Evolutionary conservation across 352 stramenopile genomes (phyloP).

Genomic region (Globisporangium acanthophoron): DNA sequence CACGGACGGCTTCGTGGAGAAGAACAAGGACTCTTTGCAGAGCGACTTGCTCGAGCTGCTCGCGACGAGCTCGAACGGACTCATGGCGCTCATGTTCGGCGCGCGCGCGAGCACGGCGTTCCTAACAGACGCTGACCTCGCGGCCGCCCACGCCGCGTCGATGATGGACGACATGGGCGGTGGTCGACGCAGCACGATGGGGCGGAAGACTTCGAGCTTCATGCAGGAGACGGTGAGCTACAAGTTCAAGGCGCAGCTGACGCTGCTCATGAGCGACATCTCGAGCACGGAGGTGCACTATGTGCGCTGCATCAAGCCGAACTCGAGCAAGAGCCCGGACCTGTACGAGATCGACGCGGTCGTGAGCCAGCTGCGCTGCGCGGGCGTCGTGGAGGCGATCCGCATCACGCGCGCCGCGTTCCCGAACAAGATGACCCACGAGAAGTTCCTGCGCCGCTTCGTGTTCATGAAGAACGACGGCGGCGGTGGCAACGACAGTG

Average conservation of each 20-base stretch:
- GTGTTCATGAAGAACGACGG: constrained; percentile 3
- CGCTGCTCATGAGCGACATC: constrained; percentile 84
- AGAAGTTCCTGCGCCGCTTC: constrained; percentile 82
- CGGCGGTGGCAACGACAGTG: too few relatives aligned
- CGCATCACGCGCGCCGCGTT: constrained; percentile 87
- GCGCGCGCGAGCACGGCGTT: constrained; percentile 40
- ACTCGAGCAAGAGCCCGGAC: constrained; percentile 66
- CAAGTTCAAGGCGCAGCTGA: constrained; percentile 88
- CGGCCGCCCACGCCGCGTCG: constrained; percentile 37
- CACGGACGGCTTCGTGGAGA: constrained; percentile 79
- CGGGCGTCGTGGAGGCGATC: constrained; percentile 88
- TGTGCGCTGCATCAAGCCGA: constrained; percentile 91
- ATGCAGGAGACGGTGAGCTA: constrained; percentile 88
- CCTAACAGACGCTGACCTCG: constrained; percentile 56
- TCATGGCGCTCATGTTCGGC: constrained; percentile 77
- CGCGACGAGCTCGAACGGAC: constrained; percentile 53
- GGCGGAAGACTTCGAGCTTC: constrained; percentile 70
- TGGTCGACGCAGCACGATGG: constrained; percentile 34
- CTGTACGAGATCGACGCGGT: constrained; percentile 85
- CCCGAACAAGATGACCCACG: constrained; percentile 93
- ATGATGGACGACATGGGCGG: constrained; percentile 28
- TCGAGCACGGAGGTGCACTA: constrained; percentile 84
- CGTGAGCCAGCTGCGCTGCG: constrained; percentile 84
- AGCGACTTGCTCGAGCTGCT: constrained; percentile 71
- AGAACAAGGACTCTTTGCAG: constrained; percentile 85